A percentile compares a stretch with the other conserved stretches of the same genome.
phyloP scores from a whole-genome alignment of 257 asterid genomes.

The Rehmannia glutinosa region DNA sequence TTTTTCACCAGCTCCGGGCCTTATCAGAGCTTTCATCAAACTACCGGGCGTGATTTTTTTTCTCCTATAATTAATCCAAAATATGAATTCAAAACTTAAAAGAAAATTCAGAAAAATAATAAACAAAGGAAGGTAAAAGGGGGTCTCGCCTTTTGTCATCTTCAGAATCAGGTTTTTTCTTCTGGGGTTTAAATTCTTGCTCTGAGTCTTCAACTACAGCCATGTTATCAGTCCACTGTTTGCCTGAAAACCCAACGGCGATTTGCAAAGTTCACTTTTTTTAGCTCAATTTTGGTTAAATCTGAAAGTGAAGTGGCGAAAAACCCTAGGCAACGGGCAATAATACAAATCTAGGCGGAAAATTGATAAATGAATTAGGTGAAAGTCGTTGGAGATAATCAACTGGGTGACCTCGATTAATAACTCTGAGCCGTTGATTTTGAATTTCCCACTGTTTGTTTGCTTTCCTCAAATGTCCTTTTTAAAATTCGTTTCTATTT shows the following conservation, averaged over 20 bases:
- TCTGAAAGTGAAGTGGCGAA: slow-evolving; percentile 25
- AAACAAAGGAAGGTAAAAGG: neutral
- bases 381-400: slow-evolving; percentile 18
- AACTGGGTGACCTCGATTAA: too few species aligned
- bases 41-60: slow-evolving; percentile 86
- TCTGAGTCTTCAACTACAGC: slow-evolving; percentile 52
- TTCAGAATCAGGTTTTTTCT: slow-evolving; percentile 62
- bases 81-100: neutral
- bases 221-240: slow-evolving; percentile 35
- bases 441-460: too few species aligned
- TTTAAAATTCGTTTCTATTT: too few species aligned
- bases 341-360: neutral
- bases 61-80: slow-evolving; percentile 40
- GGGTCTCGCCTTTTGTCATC: slow-evolving; percentile 63
- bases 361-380: slow-evolving; percentile 21
- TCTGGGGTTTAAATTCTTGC: slow-evolving; percentile 41
- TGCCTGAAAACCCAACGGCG: too few species aligned
- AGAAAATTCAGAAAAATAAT: neutral
- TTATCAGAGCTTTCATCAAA: slow-evolving; percentile 90
- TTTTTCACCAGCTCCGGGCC: slow-evolving; percentile 83
- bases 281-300: slow-evolving; percentile 11
- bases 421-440: too few species aligned
- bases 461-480: too few species aligned
- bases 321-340: slow-evolving; percentile 28
- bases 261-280: neutral